Conservation (phyloP, 345 rosid species). For the Noccaea caerulescens region DNA sequence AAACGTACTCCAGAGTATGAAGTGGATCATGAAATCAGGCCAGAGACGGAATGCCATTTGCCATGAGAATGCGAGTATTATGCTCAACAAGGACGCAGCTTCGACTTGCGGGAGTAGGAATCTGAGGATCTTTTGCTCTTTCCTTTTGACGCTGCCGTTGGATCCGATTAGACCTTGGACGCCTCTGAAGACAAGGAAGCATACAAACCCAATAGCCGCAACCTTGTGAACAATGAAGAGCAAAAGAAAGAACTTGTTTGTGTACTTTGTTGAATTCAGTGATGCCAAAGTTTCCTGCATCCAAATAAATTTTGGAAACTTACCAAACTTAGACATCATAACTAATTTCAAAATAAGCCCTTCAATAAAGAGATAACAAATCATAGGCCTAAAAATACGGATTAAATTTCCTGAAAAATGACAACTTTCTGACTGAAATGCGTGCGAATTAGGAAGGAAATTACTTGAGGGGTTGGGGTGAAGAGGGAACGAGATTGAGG, state of each 20-base stretch:
- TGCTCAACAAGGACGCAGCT: constrained; percentile 79
- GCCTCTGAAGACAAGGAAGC: constrained; percentile 87
- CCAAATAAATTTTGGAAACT: constrained; percentile 1
- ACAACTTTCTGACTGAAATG: constrained; percentile 7
- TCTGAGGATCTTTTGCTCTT: constrained; percentile 63
- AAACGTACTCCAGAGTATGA: constrained; percentile 83
- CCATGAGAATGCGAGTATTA: constrained; percentile 84
- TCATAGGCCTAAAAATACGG: neutral
- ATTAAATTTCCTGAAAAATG: neutral
- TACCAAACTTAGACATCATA: neutral
- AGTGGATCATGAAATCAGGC: constrained; percentile 86
- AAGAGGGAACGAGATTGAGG: constrained; percentile 80
- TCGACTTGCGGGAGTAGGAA: constrained; percentile 86
- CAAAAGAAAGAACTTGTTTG: constrained; percentile 74
- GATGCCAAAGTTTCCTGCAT: constrained; percentile 61
- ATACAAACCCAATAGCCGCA: constrained; percentile 64
- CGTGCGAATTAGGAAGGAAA: constrained; percentile 20
- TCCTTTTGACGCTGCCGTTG: constrained; percentile 52
- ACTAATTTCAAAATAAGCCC: constrained; percentile 14
- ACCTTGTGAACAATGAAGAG: constrained; percentile 73
- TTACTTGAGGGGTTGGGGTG: constrained; percentile 80
- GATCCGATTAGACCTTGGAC: constrained; percentile 74
- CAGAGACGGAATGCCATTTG: constrained; percentile 75
- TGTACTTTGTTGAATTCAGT: constrained; percentile 78
- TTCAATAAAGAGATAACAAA: too few species aligned